Evolutionary conservation across 2,329 filamentous ascomycete species (phyloP).

Genomic region (Nothomitra cinnamomea): DNA sequence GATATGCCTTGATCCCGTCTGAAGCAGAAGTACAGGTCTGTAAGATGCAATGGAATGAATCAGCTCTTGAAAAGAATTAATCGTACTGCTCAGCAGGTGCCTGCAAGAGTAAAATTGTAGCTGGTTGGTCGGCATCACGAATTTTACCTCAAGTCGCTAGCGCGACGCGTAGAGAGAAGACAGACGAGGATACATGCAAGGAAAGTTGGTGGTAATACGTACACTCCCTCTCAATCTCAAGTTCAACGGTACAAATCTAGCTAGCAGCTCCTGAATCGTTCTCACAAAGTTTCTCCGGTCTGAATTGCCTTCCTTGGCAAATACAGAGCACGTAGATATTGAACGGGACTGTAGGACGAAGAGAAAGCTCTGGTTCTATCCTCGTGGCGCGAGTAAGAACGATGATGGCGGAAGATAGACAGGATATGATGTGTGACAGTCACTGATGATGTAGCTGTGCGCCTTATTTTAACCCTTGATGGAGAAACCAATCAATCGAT

Average conservation of each 20-base stretch:
- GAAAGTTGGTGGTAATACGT: conserved; percentile 3
- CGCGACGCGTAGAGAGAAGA: not conserved
- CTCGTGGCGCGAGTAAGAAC: conserved; percentile 4
- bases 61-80: conserved; percentile 6
- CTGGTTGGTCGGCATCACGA: not conserved
- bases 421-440: conserved; percentile 4
- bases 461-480: conserved; percentile 2
- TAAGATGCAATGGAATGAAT: conserved; percentile 4
- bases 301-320: conserved; percentile 3
- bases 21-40: conserved; percentile 7
- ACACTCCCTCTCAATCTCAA: conserved; percentile 2
- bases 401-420: conserved; percentile 4
- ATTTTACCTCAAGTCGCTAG: not conserved
- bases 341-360: conserved; percentile 1
- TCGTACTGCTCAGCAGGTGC: not conserved
- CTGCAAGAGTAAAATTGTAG: not conserved
- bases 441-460: conserved; percentile 3
- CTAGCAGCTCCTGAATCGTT: not conserved
- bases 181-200: not conserved
- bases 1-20: conserved; percentile 6
- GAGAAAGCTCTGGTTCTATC: conserved; percentile 2
- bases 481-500: conserved; percentile 3
- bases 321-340: conserved; percentile 2
- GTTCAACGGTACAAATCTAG: conserved; percentile 3
- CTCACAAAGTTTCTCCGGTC: not conserved